phyloP scores from a whole-genome alignment of 257 asterid genomes.

The Ilex asprella region DNA sequence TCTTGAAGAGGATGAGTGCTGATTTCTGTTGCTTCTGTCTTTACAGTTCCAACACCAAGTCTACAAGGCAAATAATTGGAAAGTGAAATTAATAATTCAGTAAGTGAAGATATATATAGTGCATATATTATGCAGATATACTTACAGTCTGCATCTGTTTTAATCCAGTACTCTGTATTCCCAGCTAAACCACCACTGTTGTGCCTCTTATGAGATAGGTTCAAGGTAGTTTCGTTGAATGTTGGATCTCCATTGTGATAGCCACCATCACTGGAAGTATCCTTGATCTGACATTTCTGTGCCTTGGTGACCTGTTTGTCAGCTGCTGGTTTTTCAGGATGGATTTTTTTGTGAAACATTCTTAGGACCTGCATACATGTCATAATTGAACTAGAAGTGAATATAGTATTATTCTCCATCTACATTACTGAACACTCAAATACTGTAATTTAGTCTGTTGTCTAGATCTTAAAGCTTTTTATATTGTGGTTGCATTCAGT shows the following conservation, averaged over 20 bases:
- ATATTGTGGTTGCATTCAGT: neutral
- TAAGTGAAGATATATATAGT: neutral
- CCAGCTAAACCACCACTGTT: neutral
- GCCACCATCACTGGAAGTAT: neutral
- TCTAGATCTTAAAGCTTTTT: neutral
- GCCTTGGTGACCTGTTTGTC: conserved; percentile 3
- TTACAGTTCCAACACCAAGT: conserved; percentile 37
- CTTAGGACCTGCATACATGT: conserved; percentile 22
- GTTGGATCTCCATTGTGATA: neutral
- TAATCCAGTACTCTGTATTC: conserved; percentile 36
- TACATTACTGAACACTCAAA: too few species aligned
- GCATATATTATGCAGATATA: neutral
- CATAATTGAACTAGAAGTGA: neutral
- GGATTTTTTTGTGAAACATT: conserved; percentile 19
- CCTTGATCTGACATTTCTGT: conserved; percentile 6
- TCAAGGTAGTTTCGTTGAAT: neutral
- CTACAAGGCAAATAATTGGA: conserved; percentile 13
- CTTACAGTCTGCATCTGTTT: conserved; percentile 39
- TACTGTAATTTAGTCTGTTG: too few species aligned
- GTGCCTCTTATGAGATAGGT: conserved; percentile 2
- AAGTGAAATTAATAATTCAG: neutral
- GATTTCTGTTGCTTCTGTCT: conserved; percentile 6
- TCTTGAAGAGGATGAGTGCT: neutral
- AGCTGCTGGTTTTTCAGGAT: conserved; percentile 18
- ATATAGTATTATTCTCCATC: too few species aligned